A percentile compares a stretch with the other conserved stretches of the same genome.
Evolutionary conservation across 345 rosid species (phyloP).

Genomic region (Pistacia atlantica): DNA sequence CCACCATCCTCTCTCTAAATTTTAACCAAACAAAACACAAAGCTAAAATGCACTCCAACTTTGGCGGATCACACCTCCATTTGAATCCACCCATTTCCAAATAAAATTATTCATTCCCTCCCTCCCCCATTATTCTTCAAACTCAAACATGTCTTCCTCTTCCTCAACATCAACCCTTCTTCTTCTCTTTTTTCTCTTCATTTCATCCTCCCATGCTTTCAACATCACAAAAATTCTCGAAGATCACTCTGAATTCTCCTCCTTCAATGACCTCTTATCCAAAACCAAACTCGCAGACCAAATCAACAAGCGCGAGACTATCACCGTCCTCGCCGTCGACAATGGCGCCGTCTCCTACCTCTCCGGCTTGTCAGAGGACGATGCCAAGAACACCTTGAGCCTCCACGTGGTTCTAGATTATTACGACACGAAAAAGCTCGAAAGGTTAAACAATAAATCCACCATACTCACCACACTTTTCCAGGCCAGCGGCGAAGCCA

Average conservation of each 20-base stretch:
- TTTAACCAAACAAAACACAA: neutral
- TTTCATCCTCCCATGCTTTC: constrained; percentile 20
- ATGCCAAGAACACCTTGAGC: constrained; percentile 20
- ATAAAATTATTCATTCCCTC: neutral
- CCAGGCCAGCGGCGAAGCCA: constrained; percentile 37
- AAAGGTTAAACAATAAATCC: constrained; percentile 17
- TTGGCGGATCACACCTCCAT: neutral
- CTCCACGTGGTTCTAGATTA: constrained; percentile 44
- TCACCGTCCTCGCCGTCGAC: constrained; percentile 43
- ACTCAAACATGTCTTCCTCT: neutral
- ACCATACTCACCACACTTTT: constrained; percentile 33
- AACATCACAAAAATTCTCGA: constrained; percentile 39
- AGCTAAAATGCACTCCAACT: neutral
- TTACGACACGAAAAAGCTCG: constrained; percentile 24
- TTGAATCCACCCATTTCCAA: constrained; percentile 4
- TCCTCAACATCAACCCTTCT: neutral
- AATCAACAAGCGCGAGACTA: constrained; percentile 32
- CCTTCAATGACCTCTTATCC: constrained; percentile 28
- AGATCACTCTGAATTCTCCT: constrained; percentile 33
- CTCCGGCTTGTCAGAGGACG: constrained; percentile 11
- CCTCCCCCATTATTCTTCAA: neutral
- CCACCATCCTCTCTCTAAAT: neutral
- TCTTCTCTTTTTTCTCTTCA: constrained; percentile 10
- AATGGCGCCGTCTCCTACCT: constrained; percentile 23
- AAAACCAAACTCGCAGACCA: constrained; percentile 25